phyloP scores from a whole-genome alignment of 2,329 filamentous ascomycete genomes.

The Cercospora brassicicola region DNA sequence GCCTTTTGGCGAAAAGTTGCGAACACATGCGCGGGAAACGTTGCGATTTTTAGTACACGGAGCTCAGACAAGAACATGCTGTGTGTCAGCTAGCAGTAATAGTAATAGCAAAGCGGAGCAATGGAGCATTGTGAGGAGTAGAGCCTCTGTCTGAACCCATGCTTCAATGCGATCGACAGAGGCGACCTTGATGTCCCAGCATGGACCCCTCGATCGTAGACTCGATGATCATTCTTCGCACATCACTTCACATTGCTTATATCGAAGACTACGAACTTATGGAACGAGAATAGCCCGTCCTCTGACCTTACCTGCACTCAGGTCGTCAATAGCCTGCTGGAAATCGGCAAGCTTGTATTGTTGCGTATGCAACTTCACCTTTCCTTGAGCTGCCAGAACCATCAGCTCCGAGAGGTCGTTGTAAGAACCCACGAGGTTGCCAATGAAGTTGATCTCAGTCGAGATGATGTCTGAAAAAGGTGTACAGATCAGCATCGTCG shows the following conservation, averaged over 20 bases:
- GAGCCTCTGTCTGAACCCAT: background rate
- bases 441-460: conserved; percentile 33
- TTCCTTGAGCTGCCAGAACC: conserved; percentile 30
- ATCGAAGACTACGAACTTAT: conserved; percentile 1
- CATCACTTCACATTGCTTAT: background rate
- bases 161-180: background rate
- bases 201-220: background rate
- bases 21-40: background rate
- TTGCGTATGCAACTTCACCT: conserved; percentile 30
- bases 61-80: background rate
- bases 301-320: conserved; percentile 28
- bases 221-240: background rate
- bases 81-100: background rate
- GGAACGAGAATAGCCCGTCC: conserved; percentile 30
- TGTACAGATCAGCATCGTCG: conserved; percentile 14
- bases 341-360: conserved; percentile 33
- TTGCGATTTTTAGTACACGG: background rate
- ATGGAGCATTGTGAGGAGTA: background rate
- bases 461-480: conserved; percentile 30
- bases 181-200: background rate
- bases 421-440: conserved; percentile 30
- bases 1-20: background rate
- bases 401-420: conserved; percentile 33
- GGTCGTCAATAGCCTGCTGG: conserved; percentile 32
- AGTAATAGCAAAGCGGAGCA: background rate